These are phyloP conservation scores for Croton setiger DNA, from an alignment of 441 rosid genomes.

Conservation along the genomic window DNA sequence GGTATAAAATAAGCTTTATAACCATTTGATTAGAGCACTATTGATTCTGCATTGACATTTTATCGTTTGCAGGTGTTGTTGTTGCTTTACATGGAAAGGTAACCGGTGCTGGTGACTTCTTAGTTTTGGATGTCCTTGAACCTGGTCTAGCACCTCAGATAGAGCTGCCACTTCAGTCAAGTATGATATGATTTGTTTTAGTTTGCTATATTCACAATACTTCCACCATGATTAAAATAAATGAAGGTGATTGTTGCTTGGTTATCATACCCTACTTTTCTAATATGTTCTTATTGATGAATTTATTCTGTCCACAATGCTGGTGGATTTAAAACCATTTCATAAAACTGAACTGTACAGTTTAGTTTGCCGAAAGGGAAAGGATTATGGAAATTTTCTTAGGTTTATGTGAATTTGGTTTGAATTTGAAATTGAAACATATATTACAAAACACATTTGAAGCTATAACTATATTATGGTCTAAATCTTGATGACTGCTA, in stretches of 20 bases:
- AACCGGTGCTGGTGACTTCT: conserved; percentile 72
- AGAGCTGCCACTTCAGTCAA: conserved; percentile 48
- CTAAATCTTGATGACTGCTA: background rate
- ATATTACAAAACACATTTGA: background rate
- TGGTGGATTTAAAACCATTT: background rate
- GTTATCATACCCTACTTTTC: background rate
- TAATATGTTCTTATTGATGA: background rate
- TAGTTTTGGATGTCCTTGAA: conserved; percentile 79
- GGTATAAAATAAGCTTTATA: background rate
- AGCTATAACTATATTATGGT: background rate
- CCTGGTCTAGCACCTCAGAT: conserved; percentile 84
- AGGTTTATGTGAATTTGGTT: background rate
- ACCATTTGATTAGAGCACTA: conserved; percentile 9
- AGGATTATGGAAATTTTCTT: background rate
- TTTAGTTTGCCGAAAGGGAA: background rate
- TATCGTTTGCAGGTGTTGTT: conserved; percentile 56
- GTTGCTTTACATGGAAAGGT: conserved; percentile 90
- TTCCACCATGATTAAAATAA: conserved; percentile 11
- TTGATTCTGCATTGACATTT: conserved; percentile 17
- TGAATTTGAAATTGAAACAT: background rate
- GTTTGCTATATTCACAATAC: conserved; percentile 7
- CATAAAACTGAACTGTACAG: background rate
- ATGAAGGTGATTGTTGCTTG: conserved; percentile 4
- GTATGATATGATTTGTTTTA: conserved; percentile 33
- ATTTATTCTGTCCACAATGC: background rate